Base-by-base conservation (phyloP, 805 yeast genomes). In the Wickerhamomyces silvicola region DNA sequence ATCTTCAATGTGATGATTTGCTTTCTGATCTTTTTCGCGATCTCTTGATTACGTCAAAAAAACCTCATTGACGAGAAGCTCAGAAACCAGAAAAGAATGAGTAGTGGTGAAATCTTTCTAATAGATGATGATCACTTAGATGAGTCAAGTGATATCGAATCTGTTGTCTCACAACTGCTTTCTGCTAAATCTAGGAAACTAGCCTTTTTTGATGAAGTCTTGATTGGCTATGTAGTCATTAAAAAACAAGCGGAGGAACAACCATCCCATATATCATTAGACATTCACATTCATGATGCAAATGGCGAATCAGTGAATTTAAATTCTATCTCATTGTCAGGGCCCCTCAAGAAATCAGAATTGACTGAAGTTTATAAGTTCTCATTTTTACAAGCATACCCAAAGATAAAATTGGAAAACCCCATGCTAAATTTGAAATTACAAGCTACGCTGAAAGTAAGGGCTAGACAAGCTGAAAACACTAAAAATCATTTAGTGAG, bases 401-500 rank as follows among this genome's bases (percentile, higher is more conserved):
- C 56, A 11, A 50, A 48, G 33, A 18, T 38, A 9, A 42, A 39
- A 27, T 20, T 50, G 4, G 38, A 36, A 7, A 39, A 44, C 5
- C 52, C 56, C 9, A 5, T 22, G 1, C 15, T 49, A 4, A 30
- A 28, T 16, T 15, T 50, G 1, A 31, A 28, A 8, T 22, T 41
- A 4, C 24, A 34, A 17, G 30, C 40, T 6, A n/a, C 18, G 6
- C 2, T 32, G 16, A 21, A 24, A 7, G 18, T 12, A 9, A 29
- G 19, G 12, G 26, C 17, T 8, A 16, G 11, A 14, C 15, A 18
- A 9, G 25, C 30, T 19, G 33, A 37, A 9, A 10, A 22, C 6
- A 6, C 27, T 20, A 7, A n/a, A n/a, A n/a, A n/a, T n/a, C 16
- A 21, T 6, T 15, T 21, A 4, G 24, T 4, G 4, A 32, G 34